These are phyloP conservation scores for Quercus berberidifolia DNA, from an alignment of 306 rosid species.

Conservation along the genomic window DNA sequence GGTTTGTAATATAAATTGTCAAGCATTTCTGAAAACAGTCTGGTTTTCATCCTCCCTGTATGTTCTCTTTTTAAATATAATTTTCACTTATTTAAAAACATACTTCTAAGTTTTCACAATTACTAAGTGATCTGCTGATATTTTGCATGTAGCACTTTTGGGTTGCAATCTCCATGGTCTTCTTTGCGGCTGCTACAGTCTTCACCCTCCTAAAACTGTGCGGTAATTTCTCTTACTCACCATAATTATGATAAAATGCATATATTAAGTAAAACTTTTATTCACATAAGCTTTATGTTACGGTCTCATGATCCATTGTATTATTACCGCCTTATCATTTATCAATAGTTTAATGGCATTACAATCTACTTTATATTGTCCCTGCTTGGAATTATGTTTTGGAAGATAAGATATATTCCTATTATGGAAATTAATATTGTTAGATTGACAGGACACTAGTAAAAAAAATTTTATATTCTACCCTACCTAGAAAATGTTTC, in stretches of 20 bases:
- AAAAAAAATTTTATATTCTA: not conserved
- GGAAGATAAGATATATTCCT: not conserved
- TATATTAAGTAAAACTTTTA: not conserved
- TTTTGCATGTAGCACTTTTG: conserved; percentile 80
- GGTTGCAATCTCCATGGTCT: conserved; percentile 98
- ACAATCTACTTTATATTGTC: conserved; percentile 7
- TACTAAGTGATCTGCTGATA: conserved; percentile 23
- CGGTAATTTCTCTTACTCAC: conserved; percentile 45
- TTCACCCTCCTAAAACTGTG: conserved; percentile 84
- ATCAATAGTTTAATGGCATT: conserved; percentile 1
- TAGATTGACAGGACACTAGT: not conserved
- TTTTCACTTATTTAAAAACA: not conserved
- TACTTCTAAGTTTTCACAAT: not conserved
- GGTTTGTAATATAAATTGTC: not conserved
- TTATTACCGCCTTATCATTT: not conserved
- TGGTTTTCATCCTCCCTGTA: not conserved
- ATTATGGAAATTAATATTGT: not conserved
- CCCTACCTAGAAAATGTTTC: not conserved
- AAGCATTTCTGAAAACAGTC: not conserved
- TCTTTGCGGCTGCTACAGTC: conserved; percentile 90
- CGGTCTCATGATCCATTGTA: conserved; percentile 12
- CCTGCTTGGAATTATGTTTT: conserved; percentile 1
- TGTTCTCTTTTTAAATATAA: conserved; percentile 15
- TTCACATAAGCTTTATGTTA: conserved; percentile 8
- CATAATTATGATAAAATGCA: not conserved